These are phyloP conservation scores for Myochromella boudieri DNA, from an alignment of 768 basidiomycete genomes.

Conservation along the genomic window DNA sequence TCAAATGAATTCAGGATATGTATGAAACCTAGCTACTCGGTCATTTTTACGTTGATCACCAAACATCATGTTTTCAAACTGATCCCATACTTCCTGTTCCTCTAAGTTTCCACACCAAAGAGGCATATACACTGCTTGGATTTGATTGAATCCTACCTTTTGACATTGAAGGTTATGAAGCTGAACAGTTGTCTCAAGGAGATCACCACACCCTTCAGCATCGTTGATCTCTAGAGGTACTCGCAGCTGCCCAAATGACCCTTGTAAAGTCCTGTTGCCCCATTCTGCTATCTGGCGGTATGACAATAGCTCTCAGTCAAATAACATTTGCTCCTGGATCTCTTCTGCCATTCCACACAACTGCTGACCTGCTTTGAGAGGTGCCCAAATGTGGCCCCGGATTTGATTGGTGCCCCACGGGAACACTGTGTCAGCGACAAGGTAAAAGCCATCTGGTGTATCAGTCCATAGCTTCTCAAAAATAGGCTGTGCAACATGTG, in stretches of 20 bases:
- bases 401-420: conserved; percentile 33
- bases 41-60: conserved; percentile 30
- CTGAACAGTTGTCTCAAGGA: conserved; percentile 36
- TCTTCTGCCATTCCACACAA: conserved; percentile 9
- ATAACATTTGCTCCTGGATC: conserved; percentile 21
- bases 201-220: conserved; percentile 22
- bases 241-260: conserved; percentile 43
- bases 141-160: conserved; percentile 41
- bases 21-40: conserved; percentile 33
- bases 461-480: conserved; percentile 25
- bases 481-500: conserved; percentile 31
- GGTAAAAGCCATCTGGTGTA: conserved; percentile 39
- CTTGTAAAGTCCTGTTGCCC: conserved; percentile 46
- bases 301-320: conserved; percentile 39
- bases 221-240: conserved; percentile 38
- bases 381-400: conserved; percentile 32
- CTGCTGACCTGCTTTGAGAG: conserved; percentile 33
- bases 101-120: conserved; percentile 33
- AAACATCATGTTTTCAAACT: conserved; percentile 39
- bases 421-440: conserved; percentile 48
- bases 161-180: conserved; percentile 33
- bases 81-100: conserved; percentile 31
- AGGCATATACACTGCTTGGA: conserved; percentile 38
- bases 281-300: conserved; percentile 51
- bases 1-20: too few relatives aligned